Evolutionary conservation across 768 basidiomycete species (phyloP).

Genomic region (Hemileccinum impolitum): DNA sequence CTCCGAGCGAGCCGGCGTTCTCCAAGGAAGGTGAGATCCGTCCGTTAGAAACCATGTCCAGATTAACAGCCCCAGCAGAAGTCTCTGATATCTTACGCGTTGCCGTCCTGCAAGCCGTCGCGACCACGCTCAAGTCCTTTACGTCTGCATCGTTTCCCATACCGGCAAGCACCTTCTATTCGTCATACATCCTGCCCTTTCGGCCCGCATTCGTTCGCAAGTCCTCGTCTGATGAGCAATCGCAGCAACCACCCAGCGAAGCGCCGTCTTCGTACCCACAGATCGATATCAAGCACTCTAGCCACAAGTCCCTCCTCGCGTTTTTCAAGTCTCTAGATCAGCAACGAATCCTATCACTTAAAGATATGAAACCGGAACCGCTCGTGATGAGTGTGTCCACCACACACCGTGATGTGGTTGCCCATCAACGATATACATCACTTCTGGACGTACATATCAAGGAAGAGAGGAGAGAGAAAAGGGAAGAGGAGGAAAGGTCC

Average conservation of each 20-base stretch:
- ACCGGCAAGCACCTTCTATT: constrained; percentile 71
- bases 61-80: constrained; percentile 15
- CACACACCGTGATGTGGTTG: constrained; percentile 52
- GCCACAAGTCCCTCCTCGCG: constrained; percentile 73
- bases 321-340: constrained; percentile 82
- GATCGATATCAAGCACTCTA: constrained; percentile 75
- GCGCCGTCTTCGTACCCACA: constrained; percentile 35
- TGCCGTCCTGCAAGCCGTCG: constrained; percentile 66
- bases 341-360: constrained; percentile 65
- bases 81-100: constrained; percentile 46
- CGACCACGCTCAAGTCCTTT: constrained; percentile 43
- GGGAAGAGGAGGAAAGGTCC: constrained; percentile 47
- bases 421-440: constrained; percentile 53
- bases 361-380: constrained; percentile 55
- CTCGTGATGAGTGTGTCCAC: constrained; percentile 52
- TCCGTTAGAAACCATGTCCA: not conserved
- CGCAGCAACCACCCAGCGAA: constrained; percentile 6
- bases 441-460: constrained; percentile 63
- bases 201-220: constrained; percentile 58
- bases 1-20: constrained; percentile 11
- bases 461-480: constrained; percentile 55
- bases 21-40: constrained; percentile 29
- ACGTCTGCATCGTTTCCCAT: constrained; percentile 67
- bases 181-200: constrained; percentile 70
- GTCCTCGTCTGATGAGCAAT: constrained; percentile 7